Percentiles rank a stretch among this genome's conserved stretches.
These are phyloP conservation scores for Neonectria hederae DNA, from an alignment of 2,329 filamentous ascomycete species.

Conservation along the genomic window DNA sequence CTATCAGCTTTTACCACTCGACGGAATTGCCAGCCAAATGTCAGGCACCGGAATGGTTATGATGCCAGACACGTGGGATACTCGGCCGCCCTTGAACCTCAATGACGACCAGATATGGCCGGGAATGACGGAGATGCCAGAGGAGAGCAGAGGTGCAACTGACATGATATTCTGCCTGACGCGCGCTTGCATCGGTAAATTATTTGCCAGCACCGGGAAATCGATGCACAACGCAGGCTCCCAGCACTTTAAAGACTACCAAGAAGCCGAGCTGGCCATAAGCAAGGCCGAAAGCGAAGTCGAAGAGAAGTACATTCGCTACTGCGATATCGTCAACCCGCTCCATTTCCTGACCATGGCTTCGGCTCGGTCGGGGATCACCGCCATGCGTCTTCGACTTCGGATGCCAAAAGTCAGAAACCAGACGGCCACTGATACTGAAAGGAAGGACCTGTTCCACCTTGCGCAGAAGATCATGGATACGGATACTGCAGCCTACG, in stretches of 20 bases:
- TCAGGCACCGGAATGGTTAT: conserved; percentile 39
- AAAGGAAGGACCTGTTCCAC: conserved; percentile 39
- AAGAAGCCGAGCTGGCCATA: conserved; percentile 47
- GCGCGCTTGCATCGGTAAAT: conserved; percentile 5
- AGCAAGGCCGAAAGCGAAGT: conserved; percentile 52
- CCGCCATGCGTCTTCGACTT: conserved; percentile 37
- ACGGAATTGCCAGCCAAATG: conserved; percentile 40
- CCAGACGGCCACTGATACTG: conserved; percentile 37
- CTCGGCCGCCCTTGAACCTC: conserved; percentile 47
- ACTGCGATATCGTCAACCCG: conserved; percentile 54
- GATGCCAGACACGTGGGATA: conserved; percentile 42
- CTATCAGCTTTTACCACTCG: conserved; percentile 61
- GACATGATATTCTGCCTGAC: conserved; percentile 51
- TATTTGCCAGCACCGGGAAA: conserved; percentile 9
- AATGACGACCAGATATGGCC: conserved; percentile 51
- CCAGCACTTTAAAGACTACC: conserved; percentile 26
- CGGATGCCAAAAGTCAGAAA: conserved; percentile 36
- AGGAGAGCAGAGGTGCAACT: conserved; percentile 42
- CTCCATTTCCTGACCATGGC: conserved; percentile 47
- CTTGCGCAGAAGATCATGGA: conserved; percentile 50
- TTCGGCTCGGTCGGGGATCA: conserved; percentile 41
- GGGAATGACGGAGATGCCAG: conserved; percentile 47
- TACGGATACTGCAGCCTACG: conserved; percentile 46
- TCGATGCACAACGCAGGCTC: neutral
- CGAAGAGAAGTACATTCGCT: conserved; percentile 54